A percentile compares a stretch with the other conserved stretches of the same genome.
Evolutionary conservation across 164 flowering plant species (phyloP).

Genomic region (Aristolochia californica): DNA sequence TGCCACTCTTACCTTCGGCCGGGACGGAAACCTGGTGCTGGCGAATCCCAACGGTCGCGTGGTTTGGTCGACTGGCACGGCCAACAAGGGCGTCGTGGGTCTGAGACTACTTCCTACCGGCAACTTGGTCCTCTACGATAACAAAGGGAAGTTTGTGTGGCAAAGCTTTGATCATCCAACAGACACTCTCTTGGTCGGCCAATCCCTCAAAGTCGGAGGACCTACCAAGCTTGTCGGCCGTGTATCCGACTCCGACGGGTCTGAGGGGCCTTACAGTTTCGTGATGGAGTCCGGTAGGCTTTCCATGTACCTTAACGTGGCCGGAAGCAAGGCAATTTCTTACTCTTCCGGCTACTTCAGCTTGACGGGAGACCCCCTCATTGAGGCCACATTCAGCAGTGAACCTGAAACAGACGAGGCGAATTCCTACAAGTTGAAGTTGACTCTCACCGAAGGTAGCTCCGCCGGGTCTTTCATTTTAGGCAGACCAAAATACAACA

Average conservation of each 20-base stretch:
- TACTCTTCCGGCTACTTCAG: not conserved
- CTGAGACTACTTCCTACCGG: slow-evolving; percentile 16
- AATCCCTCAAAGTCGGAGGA: not conserved
- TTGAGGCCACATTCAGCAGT: slow-evolving; percentile 3
- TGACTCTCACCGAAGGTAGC: not conserved
- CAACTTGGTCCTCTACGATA: slow-evolving; percentile 23
- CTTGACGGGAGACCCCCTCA: not conserved
- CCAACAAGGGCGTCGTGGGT: slow-evolving; percentile 21
- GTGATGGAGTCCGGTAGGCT: slow-evolving; percentile 9
- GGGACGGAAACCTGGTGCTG: slow-evolving; percentile 25
- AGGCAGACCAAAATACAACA: slow-evolving; percentile 15
- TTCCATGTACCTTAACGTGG: slow-evolving; percentile 7
- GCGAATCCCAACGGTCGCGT: slow-evolving; percentile 22
- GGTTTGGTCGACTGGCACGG: slow-evolving; percentile 26
- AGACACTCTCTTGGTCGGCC: slow-evolving; percentile 27
- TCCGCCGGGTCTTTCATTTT: not conserved
- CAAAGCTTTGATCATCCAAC: slow-evolving; percentile 28
- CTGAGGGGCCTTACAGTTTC: slow-evolving; percentile 21
- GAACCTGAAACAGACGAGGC: slow-evolving; percentile 3
- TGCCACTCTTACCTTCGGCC: slow-evolving; percentile 19
- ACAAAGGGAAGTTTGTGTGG: slow-evolving; percentile 19
- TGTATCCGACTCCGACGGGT: slow-evolving; percentile 6
- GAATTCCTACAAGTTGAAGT: slow-evolving; percentile 7
- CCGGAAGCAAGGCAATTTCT: not conserved
- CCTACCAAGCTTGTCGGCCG: slow-evolving; percentile 19